phyloP scores from a whole-genome alignment of 2,329 filamentous ascomycete species.

The Metarhizium robertsii region DNA sequence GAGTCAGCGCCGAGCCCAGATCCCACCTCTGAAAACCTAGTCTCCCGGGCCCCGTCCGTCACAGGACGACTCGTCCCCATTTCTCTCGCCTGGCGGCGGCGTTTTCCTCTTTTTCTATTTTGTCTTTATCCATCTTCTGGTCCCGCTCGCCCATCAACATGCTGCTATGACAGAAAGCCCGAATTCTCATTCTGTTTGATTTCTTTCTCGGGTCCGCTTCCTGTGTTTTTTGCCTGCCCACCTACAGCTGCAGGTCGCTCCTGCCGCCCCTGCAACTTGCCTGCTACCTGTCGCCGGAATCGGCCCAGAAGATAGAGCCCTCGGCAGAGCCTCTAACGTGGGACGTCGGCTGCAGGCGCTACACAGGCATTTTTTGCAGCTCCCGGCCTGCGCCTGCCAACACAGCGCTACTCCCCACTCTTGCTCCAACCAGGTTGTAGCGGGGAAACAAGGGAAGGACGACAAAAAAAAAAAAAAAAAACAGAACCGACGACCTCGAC shows the following conservation, averaged over 20 bases:
- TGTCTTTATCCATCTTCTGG: not conserved
- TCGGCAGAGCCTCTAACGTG: slow-evolving; percentile 9
- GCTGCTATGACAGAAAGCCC: not conserved
- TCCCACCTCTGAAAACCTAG: not conserved
- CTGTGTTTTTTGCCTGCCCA: not conserved
- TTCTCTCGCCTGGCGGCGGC: too few relatives aligned
- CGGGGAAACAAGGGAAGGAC: not conserved
- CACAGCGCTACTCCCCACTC: slow-evolving; percentile 3
- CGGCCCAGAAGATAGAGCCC: slow-evolving; percentile 2
- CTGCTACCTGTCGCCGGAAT: slow-evolving; percentile 4
- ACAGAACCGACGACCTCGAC: not conserved
- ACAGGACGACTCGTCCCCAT: too few relatives aligned
- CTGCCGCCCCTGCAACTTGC: not conserved
- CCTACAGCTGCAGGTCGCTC: not conserved
- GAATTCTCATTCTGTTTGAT: not conserved
- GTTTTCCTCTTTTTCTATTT: too few relatives aligned
- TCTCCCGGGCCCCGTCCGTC: not conserved
- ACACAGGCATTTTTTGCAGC: not conserved
- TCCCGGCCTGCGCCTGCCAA: not conserved
- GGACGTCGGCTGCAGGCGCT: slow-evolving; percentile 6
- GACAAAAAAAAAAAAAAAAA: slow-evolving; percentile 6
- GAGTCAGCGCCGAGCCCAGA: not conserved
- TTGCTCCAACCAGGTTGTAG: slow-evolving; percentile 1
- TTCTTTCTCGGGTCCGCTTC: not conserved
- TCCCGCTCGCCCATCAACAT: not conserved